phyloP scores from a whole-genome alignment of 2,329 filamentous ascomycete species.

The Ramularia endophylla region DNA sequence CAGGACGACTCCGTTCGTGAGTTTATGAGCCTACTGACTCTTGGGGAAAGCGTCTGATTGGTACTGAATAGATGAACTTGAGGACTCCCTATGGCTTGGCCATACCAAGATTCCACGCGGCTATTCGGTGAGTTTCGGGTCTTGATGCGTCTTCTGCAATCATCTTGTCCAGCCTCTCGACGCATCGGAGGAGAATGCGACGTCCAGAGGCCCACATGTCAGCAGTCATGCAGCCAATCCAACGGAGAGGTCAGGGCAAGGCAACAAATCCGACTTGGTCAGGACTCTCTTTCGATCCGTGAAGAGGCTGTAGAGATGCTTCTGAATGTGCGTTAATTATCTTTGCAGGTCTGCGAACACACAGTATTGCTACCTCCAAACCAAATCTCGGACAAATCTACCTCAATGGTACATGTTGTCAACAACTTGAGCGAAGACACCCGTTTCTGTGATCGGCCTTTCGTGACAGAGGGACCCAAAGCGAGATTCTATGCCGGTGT shows the following conservation, averaged over 20 bases:
- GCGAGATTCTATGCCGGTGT: constrained; percentile 52
- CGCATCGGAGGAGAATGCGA: no score
- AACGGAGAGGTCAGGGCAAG: no score
- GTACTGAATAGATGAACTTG: neutral
- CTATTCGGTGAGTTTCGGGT: constrained; percentile 16
- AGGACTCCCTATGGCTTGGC: constrained; percentile 27
- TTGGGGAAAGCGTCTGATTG: no score
- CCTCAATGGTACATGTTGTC: constrained; percentile 23
- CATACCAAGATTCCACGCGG: constrained; percentile 25
- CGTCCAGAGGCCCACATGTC: no score
- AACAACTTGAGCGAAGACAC: constrained; percentile 25
- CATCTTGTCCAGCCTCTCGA: no score
- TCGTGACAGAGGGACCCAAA: constrained; percentile 24
- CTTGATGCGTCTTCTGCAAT: no score
- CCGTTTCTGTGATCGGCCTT: constrained; percentile 25
- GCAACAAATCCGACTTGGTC: no score
- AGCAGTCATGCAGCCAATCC: no score
- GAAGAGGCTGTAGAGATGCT: no score
- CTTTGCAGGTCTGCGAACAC: constrained; percentile 22
- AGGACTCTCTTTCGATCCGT: no score
- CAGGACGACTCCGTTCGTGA: constrained; percentile 20
- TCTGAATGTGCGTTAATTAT: no score
- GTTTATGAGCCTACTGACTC: no score
- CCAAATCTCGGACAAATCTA: constrained; percentile 13
- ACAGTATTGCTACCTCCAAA: constrained; percentile 21